Evolutionary conservation across 129 eudicot species (phyloP).

Genomic region (Logfia minima): DNA sequence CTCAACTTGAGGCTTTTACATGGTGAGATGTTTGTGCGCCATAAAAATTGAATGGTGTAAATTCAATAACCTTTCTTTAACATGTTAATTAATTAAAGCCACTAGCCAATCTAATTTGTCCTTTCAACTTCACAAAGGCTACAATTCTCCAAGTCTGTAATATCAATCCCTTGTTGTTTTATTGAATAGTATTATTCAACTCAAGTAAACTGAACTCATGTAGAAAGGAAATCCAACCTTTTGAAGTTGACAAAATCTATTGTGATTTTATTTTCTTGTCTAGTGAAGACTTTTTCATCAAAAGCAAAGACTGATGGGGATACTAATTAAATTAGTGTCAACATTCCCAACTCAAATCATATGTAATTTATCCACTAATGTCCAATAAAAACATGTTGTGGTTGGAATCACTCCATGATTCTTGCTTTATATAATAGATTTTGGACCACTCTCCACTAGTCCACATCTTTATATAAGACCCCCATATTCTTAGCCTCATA

Average conservation of each 20-base stretch:
- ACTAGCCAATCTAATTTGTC: conserved; percentile 3
- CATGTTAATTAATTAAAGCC: not conserved
- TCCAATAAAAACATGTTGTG: not conserved
- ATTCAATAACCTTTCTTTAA: no score
- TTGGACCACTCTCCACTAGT: not conserved
- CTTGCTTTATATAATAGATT: not conserved
- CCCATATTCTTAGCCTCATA: no score
- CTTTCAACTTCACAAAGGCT: conserved; percentile 12
- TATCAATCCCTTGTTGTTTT: not conserved
- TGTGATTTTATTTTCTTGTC: conserved; percentile 1
- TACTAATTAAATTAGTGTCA: conserved; percentile 7
- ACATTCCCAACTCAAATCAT: conserved; percentile 10
- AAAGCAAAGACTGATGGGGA: not conserved
- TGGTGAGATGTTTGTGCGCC: not conserved
- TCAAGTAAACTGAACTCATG: not conserved
- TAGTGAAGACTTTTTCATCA: not conserved
- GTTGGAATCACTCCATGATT: not conserved
- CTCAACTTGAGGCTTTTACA: not conserved
- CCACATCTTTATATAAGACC: not conserved
- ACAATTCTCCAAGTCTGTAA: not conserved
- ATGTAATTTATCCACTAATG: conserved; percentile 5
- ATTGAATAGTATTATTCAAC: not conserved
- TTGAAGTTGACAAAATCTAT: not conserved
- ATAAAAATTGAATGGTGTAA: no score
- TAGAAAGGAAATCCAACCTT: not conserved